Conservation (phyloP, 164 flowering plant species). For the Brasenia schreberi region DNA sequence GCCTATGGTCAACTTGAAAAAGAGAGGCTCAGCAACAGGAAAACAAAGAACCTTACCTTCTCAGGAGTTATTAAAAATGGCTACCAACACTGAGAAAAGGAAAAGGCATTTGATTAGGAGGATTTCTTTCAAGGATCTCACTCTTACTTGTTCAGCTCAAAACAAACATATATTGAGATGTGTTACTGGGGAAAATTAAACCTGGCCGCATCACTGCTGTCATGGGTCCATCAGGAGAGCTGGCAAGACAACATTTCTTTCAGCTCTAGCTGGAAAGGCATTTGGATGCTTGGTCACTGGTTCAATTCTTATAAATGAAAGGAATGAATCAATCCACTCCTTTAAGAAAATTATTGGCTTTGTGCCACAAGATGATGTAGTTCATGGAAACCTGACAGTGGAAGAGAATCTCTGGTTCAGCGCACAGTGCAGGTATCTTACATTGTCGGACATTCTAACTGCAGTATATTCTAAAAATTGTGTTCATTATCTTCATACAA, state of each 20-base stretch:
- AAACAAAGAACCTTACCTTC: slow-evolving; percentile 63
- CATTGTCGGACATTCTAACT: too few relatives aligned
- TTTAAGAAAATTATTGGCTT: slow-evolving; percentile 86
- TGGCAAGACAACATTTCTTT: slow-evolving; percentile 95
- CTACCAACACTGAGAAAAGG: slow-evolving; percentile 64
- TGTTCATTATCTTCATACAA: too few relatives aligned
- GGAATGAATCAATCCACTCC: slow-evolving; percentile 58
- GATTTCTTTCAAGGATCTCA: slow-evolving; percentile 88
- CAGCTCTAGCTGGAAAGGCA: slow-evolving; percentile 78
- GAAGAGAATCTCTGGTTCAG: slow-evolving; percentile 97
- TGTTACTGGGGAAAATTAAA: slow-evolving; percentile 75
- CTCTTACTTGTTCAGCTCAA: slow-evolving; percentile 74
- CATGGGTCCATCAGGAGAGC: slow-evolving; percentile 99
- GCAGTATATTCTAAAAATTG: too few relatives aligned
- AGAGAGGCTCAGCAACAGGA: slow-evolving; percentile 83
- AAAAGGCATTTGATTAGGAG: too few relatives aligned
- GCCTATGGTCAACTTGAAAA: slow-evolving; percentile 97
- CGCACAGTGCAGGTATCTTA: slow-evolving; percentile 80
- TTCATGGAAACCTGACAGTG: slow-evolving; percentile 95
- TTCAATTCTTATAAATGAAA: slow-evolving; percentile 86
- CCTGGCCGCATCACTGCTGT: slow-evolving; percentile 97
- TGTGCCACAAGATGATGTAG: slow-evolving; percentile 99
- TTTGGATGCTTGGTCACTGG: too few relatives aligned
- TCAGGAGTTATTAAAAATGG: slow-evolving; percentile 87
- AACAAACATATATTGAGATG: slow-evolving; percentile 67